phyloP scores from a whole-genome alignment of 2,329 filamentous ascomycete genomes.

The Macrophomina pseudophaseolina region DNA sequence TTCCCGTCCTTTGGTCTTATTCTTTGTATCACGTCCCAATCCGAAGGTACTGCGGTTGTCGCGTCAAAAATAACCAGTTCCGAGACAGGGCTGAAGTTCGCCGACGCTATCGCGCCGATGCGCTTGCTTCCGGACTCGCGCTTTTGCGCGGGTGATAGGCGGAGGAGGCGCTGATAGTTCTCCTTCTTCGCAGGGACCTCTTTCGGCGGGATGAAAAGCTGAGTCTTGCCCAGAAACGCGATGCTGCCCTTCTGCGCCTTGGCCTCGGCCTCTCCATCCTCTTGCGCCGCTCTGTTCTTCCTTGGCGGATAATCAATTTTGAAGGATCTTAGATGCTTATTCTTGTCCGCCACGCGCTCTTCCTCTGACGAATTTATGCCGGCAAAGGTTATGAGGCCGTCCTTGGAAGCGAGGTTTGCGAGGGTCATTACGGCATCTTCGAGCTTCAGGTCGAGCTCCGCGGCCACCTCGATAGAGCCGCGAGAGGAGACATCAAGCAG shows the following conservation, averaged over 20 bases:
- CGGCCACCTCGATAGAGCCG: constrained; percentile 65
- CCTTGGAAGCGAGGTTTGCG: constrained; percentile 67
- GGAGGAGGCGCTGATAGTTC: constrained; percentile 64
- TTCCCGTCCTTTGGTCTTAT: constrained; percentile 57
- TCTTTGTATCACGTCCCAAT: constrained; percentile 59
- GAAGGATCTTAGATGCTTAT: constrained; percentile 83
- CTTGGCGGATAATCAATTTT: constrained; percentile 62
- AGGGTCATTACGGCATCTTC: constrained; percentile 89
- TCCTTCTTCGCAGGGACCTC: constrained; percentile 54
- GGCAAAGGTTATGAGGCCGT: constrained; percentile 64
- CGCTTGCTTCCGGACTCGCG: constrained; percentile 60
- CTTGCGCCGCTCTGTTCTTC: constrained; percentile 37
- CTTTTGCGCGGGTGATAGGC: constrained; percentile 61
- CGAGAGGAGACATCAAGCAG: constrained; percentile 74
- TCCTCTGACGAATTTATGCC: constrained; percentile 82
- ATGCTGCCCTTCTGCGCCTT: constrained; percentile 44
- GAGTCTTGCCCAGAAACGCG: constrained; percentile 55
- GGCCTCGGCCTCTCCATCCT: constrained; percentile 39
- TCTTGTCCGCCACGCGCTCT: constrained; percentile 75
- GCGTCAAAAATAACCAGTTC: constrained; percentile 83
- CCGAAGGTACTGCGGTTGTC: constrained; percentile 53
- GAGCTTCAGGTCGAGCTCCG: constrained; percentile 77
- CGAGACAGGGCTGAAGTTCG: constrained; percentile 66
- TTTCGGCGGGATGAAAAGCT: constrained; percentile 54
- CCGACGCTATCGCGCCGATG: constrained; percentile 79